phyloP scores from a whole-genome alignment of 176 grass and related monocot species.

The Oryza glumipatula region DNA sequence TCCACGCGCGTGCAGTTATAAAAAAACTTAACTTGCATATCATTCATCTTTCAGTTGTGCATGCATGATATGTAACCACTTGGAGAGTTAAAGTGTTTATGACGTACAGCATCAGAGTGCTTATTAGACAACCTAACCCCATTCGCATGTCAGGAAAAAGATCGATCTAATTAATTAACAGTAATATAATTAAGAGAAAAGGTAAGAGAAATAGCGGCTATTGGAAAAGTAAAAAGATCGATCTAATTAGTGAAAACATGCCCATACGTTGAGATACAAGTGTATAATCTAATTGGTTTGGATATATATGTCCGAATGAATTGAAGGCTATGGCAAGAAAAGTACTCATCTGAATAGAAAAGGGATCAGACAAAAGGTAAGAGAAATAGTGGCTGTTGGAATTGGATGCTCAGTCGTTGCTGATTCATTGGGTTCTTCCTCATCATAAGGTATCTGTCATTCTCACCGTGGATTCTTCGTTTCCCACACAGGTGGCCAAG shows the following conservation, averaged over 20 bases:
- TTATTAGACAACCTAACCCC: background rate
- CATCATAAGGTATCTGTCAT: slow-evolving; percentile 15
- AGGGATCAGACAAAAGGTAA: background rate
- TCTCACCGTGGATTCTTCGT: slow-evolving; percentile 13
- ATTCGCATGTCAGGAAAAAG: background rate
- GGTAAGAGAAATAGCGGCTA: no score
- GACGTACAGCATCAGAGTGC: background rate
- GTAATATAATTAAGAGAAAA: no score
- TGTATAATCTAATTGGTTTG: background rate
- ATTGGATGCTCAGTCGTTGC: slow-evolving; percentile 11
- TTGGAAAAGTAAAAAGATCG: background rate
- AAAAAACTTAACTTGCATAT: no score
- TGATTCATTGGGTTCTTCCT: slow-evolving; percentile 31
- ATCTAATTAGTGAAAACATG: background rate
- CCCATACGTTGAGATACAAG: background rate
- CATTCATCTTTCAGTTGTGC: background rate
- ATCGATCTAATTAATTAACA: background rate
- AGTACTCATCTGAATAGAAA: background rate
- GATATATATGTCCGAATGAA: background rate
- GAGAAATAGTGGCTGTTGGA: background rate
- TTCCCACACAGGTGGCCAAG: slow-evolving; percentile 20
- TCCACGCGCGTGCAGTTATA: background rate
- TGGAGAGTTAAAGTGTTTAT: background rate
- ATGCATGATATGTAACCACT: slow-evolving; percentile 14
- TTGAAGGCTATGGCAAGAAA: background rate